Evolutionary conservation across 768 basidiomycete species (phyloP).

Genomic region (Rhodocollybia butyracea): DNA sequence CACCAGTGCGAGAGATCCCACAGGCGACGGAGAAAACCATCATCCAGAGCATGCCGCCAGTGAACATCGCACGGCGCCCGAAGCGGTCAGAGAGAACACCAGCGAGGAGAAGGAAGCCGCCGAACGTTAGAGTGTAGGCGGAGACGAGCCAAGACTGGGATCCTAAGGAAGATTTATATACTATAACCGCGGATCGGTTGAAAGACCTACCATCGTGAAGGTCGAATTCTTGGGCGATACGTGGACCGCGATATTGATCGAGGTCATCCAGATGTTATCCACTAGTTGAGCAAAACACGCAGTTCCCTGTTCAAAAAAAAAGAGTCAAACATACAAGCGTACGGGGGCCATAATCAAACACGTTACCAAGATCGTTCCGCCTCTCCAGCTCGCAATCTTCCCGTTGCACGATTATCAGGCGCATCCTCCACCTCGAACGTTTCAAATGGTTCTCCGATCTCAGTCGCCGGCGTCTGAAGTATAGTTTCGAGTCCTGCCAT

Average conservation of each 20-base stretch:
- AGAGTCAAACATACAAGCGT: no score
- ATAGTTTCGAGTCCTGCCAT: not conserved
- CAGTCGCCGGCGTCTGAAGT: slow-evolving; percentile 1
- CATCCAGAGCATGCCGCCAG: slow-evolving; percentile 8
- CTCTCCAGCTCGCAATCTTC: slow-evolving; percentile 11
- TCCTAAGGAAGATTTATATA: not conserved
- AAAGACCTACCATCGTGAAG: slow-evolving; percentile 6
- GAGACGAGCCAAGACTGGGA: slow-evolving; percentile 11
- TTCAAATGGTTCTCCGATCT: no score
- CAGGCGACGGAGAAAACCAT: slow-evolving; percentile 2
- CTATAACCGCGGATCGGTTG: not conserved
- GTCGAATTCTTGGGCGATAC: slow-evolving; percentile 9
- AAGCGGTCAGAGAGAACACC: slow-evolving; percentile 10
- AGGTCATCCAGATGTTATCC: slow-evolving; percentile 10
- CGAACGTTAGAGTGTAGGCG: slow-evolving; percentile 10
- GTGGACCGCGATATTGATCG: slow-evolving; percentile 4
- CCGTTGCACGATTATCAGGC: slow-evolving; percentile 8
- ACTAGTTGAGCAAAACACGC: slow-evolving; percentile 9
- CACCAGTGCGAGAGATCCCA: slow-evolving; percentile 3
- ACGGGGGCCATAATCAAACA: no score
- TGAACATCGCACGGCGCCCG: slow-evolving; percentile 7
- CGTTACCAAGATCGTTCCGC: slow-evolving; percentile 7
- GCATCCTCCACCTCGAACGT: slow-evolving; percentile 6
- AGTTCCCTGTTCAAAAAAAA: slow-evolving; percentile 1
- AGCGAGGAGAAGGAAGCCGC: slow-evolving; percentile 9